Percentiles rank a stretch among this genome's conserved stretches.
These are phyloP conservation scores for Quercus glauca DNA, from an alignment of 306 rosid species.

Conservation along the genomic window DNA sequence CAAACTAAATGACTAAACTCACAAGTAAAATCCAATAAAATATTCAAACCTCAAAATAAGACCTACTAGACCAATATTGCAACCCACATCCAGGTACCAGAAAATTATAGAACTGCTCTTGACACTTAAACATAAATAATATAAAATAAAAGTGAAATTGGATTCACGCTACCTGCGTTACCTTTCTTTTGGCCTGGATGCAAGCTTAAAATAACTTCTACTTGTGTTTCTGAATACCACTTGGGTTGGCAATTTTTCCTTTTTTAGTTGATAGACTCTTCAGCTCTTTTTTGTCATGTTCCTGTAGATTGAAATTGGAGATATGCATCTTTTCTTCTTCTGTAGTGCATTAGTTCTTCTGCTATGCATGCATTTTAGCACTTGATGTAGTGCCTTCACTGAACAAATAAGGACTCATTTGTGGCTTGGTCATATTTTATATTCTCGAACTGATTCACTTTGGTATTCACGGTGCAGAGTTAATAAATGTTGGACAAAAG, in stretches of 20 bases:
- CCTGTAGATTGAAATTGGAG: neutral
- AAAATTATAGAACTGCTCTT: too few relatives aligned
- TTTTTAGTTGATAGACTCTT: neutral
- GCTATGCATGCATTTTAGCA: neutral
- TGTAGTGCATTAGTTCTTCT: neutral
- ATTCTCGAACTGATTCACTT: neutral
- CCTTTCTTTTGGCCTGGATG: neutral
- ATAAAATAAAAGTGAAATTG: too few relatives aligned
- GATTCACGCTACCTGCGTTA: too few relatives aligned
- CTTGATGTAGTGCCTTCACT: neutral
- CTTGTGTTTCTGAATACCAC: neutral
- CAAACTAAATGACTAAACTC: too few relatives aligned
- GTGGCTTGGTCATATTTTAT: neutral
- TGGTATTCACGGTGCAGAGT: conserved; percentile 44
- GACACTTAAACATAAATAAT: too few relatives aligned
- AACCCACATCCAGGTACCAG: too few relatives aligned
- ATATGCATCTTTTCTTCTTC: neutral
- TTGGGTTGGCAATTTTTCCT: neutral
- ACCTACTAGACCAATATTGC: too few relatives aligned
- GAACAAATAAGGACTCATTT: neutral
- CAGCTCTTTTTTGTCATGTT: neutral
- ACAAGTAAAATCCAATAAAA: too few relatives aligned
- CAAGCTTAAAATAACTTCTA: neutral
- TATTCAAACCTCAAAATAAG: too few relatives aligned
- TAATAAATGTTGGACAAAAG: conserved; percentile 94